Base-by-base conservation (phyloP, 2,329 filamentous ascomycete genomes). In the Tolypocladium nubicola region DNA sequence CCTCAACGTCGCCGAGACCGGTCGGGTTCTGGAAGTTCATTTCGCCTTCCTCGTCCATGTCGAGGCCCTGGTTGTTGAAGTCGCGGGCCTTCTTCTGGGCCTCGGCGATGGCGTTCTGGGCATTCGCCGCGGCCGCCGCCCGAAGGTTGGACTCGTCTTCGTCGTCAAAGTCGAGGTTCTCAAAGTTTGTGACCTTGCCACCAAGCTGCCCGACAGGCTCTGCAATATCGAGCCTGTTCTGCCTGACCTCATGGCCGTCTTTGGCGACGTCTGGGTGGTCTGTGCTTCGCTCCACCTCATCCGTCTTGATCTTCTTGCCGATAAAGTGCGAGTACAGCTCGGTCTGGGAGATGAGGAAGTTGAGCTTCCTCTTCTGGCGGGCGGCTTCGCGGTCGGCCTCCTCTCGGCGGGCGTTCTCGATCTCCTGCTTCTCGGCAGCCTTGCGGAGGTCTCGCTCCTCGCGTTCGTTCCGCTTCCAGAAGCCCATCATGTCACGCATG, bases 1-100 rank as follows among this genome's bases (percentile, higher is more conserved):
- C 90, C 67, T 96, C 89, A 63, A 96, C 90, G 65, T 94, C 92
- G 65, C 93, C 93, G 65, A 99, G 81, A 67, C 93, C 94, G 4
- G 92, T 94, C 0, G 94, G 94, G 70, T 99, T 97, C 75, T 99
- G 94, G 79, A 99, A 99, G 76, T 99, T 99, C 88, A 99, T 90
- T 75, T 99, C 94, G 65, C 92, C 93, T 67, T 97, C 92, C 59
- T 97, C 91, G 63, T 94, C 88, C 71, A 88, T 85, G 58, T 83
- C 84, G 9, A 72, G 65, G 67, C 85, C 83, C 55, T 84, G 78
- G 60, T 90, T 86, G 75, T 97, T 96, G 80, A 99, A 99, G 11
- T 89, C 89, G 55, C 91, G 86, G 1, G 94, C 94, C 71, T 94
- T 92, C 70, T 91, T 86, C 71, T 97, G 90, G 1, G 94, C 94